Conservation (phyloP, 179 eudicot species). For the Pouteria campechiana region DNA sequence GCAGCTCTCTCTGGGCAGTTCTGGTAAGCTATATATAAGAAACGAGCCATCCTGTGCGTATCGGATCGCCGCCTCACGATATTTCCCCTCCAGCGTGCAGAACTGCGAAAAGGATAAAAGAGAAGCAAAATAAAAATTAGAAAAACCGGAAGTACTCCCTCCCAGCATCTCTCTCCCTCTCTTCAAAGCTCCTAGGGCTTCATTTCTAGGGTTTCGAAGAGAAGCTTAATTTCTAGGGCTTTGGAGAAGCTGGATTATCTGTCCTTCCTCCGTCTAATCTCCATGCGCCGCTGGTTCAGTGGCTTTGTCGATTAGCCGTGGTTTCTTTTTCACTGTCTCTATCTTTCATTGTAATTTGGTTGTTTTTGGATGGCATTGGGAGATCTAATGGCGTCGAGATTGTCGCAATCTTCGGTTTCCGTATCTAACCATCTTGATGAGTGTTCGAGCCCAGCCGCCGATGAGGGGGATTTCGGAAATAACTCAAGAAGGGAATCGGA, state of each 20-base stretch:
- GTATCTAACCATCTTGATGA: constrained; percentile 43
- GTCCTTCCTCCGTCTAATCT: constrained; percentile 14
- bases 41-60: no score
- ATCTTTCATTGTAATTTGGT: constrained; percentile 6
- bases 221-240: neutral
- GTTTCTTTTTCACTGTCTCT: neutral
- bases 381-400: constrained; percentile 84
- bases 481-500: constrained; percentile 23
- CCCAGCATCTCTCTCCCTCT: no score
- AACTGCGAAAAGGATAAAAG: no score
- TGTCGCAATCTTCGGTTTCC: constrained; percentile 41
- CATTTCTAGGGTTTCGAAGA: constrained; percentile 31
- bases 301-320: constrained; percentile 41
- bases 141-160: no score
- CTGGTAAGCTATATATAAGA: no score
- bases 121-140: no score
- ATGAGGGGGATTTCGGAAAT: constrained; percentile 15
- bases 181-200: no score
- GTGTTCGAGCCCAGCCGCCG: constrained; percentile 20
- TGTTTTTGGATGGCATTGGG: constrained; percentile 90
- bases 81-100: no score
- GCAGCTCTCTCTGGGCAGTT: no score
- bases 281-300: constrained; percentile 43
- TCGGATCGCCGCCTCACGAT: no score
- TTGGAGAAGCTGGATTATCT: constrained; percentile 41